Base-by-base conservation (phyloP, 805 yeast species). In the Cyberlindnera euphorbiae region DNA sequence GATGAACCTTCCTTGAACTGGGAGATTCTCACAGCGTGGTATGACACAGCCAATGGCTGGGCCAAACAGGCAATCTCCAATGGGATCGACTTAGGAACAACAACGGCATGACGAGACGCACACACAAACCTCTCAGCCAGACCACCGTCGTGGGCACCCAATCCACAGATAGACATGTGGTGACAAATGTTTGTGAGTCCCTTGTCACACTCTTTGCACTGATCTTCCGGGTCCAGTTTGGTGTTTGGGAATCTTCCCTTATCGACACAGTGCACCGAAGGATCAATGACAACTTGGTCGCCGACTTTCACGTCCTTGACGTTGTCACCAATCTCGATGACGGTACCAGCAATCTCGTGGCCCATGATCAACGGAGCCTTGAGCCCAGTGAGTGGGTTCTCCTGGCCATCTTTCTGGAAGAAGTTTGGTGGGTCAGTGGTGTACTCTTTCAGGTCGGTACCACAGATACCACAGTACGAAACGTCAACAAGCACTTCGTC, bases 391-490 rank as follows among this genome's bases (percentile, higher is more conserved):
- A 73, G 53, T 26, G 58, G 60, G 37, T 70, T 63, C 3, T 47
- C 47, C 32, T 49, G 33, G 17, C 67, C 67, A 26, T 56, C 60
- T 38, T 60, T 55, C 5, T 66, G 68, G 58, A 75, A 75, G 52
- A 79, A 76, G 37, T 74, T 73, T 8, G 85, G 82, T 1, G 79
- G 81, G 18, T 70, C 75, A 18, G 65, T 52, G 42, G 60, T 46
- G 46, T 64, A 77, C 53, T 79, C 77, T 46, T 75, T 79, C 26
- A 77, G 56, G 52, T 77, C 82, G 1, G 79, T 66, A 18, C 83
- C 83, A 49, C 84, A 78, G 28, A 77, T 75, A 6, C 84, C 84
- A 49, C 82, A 75, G 52, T 63, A 73, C 8, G 62, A 50, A n/a
- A 71, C 63, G 16, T 64, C 69, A 18, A 72, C 47, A 11, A 68